These are phyloP conservation scores for Graphilbum ipis-grandicollis DNA, from an alignment of 2,329 filamentous ascomycete genomes.

Conservation along the genomic window DNA sequence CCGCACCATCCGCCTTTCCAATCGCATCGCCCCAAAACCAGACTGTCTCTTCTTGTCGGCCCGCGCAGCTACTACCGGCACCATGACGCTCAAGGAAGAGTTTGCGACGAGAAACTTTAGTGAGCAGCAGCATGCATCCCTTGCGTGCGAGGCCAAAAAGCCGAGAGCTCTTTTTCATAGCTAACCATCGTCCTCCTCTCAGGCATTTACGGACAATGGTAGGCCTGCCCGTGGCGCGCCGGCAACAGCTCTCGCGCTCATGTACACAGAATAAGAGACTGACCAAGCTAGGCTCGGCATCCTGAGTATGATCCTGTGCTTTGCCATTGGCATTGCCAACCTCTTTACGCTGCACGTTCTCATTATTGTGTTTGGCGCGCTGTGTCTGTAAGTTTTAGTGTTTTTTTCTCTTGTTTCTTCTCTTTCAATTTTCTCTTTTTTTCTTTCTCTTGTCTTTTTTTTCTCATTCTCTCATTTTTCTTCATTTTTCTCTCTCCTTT, in stretches of 20 bases:
- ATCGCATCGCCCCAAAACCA: too few species aligned
- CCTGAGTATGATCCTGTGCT: constrained; percentile 52
- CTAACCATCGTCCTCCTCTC: neutral
- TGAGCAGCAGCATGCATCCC: constrained; percentile 16
- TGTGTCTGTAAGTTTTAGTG: constrained; percentile 41
- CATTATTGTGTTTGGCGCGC: constrained; percentile 32
- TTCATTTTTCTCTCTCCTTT: neutral
- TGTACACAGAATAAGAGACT: neutral
- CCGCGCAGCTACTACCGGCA: neutral
- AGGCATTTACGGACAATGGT: constrained; percentile 69
- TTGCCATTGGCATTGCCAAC: constrained; percentile 51
- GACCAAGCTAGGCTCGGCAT: constrained; percentile 41
- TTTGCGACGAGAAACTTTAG: constrained; percentile 60
- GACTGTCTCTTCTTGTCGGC: neutral
- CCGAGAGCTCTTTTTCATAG: too few species aligned
- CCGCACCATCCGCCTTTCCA: too few species aligned
- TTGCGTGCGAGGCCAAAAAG: too few species aligned
- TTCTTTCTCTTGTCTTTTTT: neutral
- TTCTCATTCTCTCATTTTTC: neutral
- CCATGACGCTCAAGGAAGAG: constrained; percentile 46
- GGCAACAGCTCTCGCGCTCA: neutral
- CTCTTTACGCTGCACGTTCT: constrained; percentile 37
- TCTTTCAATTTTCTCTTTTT: neutral
- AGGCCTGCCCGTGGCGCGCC: constrained; percentile 20
- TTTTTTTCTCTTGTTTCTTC: constrained; percentile 2